Conservation (phyloP, 169 alveolate species). For the Cyclospora cayetanensis region DNA sequence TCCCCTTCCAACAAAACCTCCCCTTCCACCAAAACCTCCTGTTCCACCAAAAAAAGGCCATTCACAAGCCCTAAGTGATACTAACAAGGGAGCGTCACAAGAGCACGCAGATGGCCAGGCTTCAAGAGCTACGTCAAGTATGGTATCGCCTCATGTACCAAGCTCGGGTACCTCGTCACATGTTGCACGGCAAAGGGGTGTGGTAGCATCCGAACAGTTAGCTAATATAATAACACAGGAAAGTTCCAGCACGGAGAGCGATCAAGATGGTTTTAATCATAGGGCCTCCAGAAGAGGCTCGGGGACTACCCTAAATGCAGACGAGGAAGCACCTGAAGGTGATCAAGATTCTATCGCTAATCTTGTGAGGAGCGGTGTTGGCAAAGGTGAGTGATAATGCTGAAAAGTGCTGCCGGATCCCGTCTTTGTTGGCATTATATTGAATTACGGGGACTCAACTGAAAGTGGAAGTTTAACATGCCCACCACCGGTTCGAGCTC, state of each 20-base stretch:
- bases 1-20: too few relatives aligned
- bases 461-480: neutral
- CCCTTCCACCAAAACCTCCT: neutral
- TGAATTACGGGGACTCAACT: neutral
- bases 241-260: neutral
- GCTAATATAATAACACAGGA: neutral
- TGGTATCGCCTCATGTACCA: neutral
- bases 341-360: neutral
- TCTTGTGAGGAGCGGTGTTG: conserved; percentile 4
- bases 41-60: neutral
- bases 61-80: neutral
- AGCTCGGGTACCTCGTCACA: neutral
- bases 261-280: neutral
- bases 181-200: neutral
- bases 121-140: neutral
- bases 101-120: neutral
- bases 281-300: neutral
- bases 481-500: neutral
- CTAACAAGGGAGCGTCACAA: neutral
- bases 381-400: neutral
- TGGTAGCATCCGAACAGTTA: neutral
- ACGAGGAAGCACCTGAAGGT: neutral
- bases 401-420: neutral
- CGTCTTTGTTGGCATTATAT: too few relatives aligned
- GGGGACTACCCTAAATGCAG: neutral